Percentiles rank a stretch among this genome's conserved stretches.
Evolutionary conservation across 805 yeast genomes (phyloP).

Genomic region (Candida argentea): DNA sequence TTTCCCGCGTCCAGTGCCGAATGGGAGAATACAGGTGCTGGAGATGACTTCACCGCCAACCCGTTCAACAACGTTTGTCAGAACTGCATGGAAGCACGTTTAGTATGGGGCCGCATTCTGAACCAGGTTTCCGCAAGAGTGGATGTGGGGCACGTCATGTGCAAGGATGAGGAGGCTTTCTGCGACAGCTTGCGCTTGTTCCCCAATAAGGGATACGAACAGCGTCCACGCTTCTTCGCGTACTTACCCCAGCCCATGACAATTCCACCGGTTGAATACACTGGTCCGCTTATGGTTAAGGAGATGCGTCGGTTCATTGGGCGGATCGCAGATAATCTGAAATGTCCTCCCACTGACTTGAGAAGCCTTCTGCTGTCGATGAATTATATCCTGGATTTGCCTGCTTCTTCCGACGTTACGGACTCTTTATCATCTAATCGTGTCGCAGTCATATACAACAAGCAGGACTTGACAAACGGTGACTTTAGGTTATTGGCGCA

Average conservation of each 20-base stretch:
- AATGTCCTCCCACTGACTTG: too few relatives aligned
- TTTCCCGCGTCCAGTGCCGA: slow-evolving; percentile 49
- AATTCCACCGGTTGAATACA: slow-evolving; percentile 38
- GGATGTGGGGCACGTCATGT: slow-evolving; percentile 49
- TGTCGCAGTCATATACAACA: slow-evolving; percentile 47
- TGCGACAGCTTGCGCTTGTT: too few relatives aligned
- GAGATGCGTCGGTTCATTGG: too few relatives aligned
- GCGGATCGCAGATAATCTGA: too few relatives aligned
- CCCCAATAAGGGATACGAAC: too few relatives aligned
- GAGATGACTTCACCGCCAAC: slow-evolving; percentile 22
- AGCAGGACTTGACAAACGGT: slow-evolving; percentile 36
- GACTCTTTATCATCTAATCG: too few relatives aligned
- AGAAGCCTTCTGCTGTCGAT: too few relatives aligned
- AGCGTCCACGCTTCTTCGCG: slow-evolving; percentile 41
- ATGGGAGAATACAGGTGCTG: slow-evolving; percentile 19
- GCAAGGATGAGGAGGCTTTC: too few relatives aligned
- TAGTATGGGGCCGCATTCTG: slow-evolving; percentile 49
- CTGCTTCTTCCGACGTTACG: too few relatives aligned
- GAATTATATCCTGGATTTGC: too few relatives aligned
- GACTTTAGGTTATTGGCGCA: slow-evolving; percentile 61
- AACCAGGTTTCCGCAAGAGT: slow-evolving; percentile 33
- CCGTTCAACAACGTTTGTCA: slow-evolving; percentile 32
- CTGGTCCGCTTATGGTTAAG: too few relatives aligned
- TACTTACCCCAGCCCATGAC: slow-evolving; percentile 43
- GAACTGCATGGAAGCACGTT: slow-evolving; percentile 41